Conservation (phyloP, 2,329 filamentous ascomycete species). For the Penicillium sp. region DNA sequence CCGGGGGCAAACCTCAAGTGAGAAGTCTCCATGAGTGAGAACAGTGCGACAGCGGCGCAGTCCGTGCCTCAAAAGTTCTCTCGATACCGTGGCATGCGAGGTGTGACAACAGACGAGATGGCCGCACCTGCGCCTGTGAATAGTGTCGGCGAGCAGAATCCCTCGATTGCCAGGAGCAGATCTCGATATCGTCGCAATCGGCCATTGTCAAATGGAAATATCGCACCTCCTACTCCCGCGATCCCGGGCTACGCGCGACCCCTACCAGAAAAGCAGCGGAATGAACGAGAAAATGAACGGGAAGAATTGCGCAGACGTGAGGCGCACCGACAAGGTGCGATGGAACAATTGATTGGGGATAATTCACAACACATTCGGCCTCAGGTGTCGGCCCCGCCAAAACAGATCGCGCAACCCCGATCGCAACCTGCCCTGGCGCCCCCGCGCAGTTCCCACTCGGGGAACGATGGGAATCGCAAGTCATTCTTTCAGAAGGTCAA, state of each 20-base stretch:
- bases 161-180: constrained; percentile 28
- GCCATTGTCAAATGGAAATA: constrained; percentile 6
- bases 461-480: constrained; percentile 18
- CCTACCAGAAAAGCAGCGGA: neutral
- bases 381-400: constrained; percentile 1
- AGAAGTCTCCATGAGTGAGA: neutral
- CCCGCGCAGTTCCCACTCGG: neutral
- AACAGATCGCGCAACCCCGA: neutral
- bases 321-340: constrained; percentile 26
- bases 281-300: neutral
- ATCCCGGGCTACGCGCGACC: constrained; percentile 7
- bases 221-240: constrained; percentile 10
- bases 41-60: neutral
- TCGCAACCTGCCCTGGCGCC: neutral
- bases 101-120: constrained; percentile 1
- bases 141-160: constrained; percentile 10
- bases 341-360: constrained; percentile 29
- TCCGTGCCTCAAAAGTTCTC: neutral
- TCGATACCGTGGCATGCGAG: neutral
- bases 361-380: constrained; percentile 3
- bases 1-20: neutral
- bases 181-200: constrained; percentile 30
- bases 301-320: constrained; percentile 19
- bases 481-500: constrained; percentile 28
- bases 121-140: neutral